Conservation (phyloP, 2,329 filamentous ascomycete species). For the Bimuria novae-zelandiae region DNA sequence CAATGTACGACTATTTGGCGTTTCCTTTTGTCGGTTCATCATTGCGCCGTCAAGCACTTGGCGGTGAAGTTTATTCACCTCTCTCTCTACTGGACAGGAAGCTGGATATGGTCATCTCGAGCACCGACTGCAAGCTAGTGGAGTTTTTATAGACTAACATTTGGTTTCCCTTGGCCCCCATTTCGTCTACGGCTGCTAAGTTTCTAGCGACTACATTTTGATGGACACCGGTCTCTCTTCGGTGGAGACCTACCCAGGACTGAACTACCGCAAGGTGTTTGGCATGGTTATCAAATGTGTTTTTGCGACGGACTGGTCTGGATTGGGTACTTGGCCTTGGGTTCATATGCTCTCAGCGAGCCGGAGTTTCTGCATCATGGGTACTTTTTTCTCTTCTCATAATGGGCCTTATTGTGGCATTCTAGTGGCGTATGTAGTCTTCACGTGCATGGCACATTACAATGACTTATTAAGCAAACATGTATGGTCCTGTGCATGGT, state of each 20-base stretch:
- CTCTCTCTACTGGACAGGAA: neutral
- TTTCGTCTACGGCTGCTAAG: neutral
- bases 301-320: neutral
- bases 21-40: neutral
- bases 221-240: too few relatives aligned
- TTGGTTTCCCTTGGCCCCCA: neutral
- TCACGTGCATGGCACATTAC: neutral
- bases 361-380: neutral
- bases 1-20: neutral
- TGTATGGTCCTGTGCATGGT: neutral
- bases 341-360: neutral
- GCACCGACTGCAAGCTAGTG: neutral
- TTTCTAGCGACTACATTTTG: too few relatives aligned
- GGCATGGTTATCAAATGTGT: neutral
- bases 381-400: neutral
- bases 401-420: neutral
- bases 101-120: neutral
- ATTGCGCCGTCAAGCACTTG: neutral
- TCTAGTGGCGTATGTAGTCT: neutral
- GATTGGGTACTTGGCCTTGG: neutral
- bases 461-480: neutral
- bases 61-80: neutral
- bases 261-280: neutral
- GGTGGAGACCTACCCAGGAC: too few relatives aligned
- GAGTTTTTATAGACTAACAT: neutral